These are phyloP conservation scores for Epichloe coenophiala DNA, from an alignment of 2,329 filamentous ascomycete species.

Conservation along the genomic window DNA sequence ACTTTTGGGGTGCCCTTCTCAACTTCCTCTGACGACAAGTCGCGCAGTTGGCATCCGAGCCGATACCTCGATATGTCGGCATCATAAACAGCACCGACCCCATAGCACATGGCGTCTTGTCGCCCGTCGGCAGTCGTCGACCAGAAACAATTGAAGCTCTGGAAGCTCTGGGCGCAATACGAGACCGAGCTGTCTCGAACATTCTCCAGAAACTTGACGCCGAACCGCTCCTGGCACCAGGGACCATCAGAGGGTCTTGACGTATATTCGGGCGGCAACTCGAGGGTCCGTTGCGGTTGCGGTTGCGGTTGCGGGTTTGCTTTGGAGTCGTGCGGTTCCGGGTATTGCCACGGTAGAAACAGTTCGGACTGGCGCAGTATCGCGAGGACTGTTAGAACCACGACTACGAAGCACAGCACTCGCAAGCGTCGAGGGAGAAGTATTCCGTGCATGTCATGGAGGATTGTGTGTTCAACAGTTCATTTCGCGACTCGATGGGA, in stretches of 20 bases:
- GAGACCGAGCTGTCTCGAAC: constrained; percentile 4
- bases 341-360: neutral
- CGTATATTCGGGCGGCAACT: too few relatives aligned
- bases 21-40: neutral
- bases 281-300: too few relatives aligned
- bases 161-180: constrained; percentile 13
- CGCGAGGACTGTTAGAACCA: neutral
- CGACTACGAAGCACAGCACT: neutral
- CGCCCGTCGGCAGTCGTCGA: neutral
- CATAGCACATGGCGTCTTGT: constrained; percentile 4
- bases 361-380: neutral
- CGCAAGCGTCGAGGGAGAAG: neutral
- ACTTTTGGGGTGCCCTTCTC: neutral
- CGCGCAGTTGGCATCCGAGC: neutral
- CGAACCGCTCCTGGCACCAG: too few relatives aligned
- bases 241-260: too few relatives aligned
- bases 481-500: neutral
- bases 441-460: neutral
- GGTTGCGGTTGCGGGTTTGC: too few relatives aligned
- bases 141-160: constrained; percentile 9
- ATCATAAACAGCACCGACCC: constrained; percentile 2
- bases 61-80: neutral
- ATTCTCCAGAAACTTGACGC: too few relatives aligned
- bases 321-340: neutral
- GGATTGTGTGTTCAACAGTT: neutral